Evolutionary conservation across 768 basidiomycete genomes (phyloP).

Genomic region (Kwoniella sp.): DNA sequence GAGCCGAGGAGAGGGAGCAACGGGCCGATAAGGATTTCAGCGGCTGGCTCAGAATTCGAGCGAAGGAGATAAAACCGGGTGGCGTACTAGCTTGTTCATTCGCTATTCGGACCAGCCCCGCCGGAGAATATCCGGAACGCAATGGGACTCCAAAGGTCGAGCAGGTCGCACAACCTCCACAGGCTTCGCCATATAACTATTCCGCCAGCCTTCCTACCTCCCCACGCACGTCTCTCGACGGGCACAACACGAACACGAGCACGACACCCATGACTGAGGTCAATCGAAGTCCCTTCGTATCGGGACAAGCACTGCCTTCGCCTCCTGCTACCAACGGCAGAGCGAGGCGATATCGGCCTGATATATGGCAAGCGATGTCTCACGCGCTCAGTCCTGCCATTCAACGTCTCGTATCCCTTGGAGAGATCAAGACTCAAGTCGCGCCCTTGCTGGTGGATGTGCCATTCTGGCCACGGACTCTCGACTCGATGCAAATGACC

Average conservation of each 20-base stretch:
- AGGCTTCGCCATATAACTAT: constrained; percentile 7
- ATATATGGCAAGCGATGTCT: constrained; percentile 37
- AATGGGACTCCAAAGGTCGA: not conserved
- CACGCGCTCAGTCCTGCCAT: constrained; percentile 29
- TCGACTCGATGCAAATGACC: constrained; percentile 12
- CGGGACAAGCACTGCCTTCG: constrained; percentile 5
- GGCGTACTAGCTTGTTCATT: constrained; percentile 27
- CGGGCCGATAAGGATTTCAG: constrained; percentile 29
- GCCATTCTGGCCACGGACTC: constrained; percentile 32
- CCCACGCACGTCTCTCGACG: constrained; percentile 9
- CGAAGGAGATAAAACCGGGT: constrained; percentile 30
- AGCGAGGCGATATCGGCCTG: constrained; percentile 13
- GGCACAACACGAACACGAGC: constrained; percentile 2
- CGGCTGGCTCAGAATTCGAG: constrained; percentile 26
- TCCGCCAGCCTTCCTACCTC: constrained; percentile 21
- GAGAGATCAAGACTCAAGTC: constrained; percentile 32
- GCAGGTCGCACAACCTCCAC: constrained; percentile 7
- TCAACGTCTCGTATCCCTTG: constrained; percentile 31
- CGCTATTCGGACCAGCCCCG: constrained; percentile 18
- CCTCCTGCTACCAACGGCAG: constrained; percentile 22
- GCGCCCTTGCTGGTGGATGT: constrained; percentile 32
- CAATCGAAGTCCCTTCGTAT: constrained; percentile 6
- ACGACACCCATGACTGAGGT: constrained; percentile 20
- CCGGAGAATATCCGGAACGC: not conserved
- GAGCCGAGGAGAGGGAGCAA: constrained; percentile 24